These are phyloP conservation scores for Boletus sp. DNA, from an alignment of 1,284 basidiomycete species.

Conservation along the genomic window DNA sequence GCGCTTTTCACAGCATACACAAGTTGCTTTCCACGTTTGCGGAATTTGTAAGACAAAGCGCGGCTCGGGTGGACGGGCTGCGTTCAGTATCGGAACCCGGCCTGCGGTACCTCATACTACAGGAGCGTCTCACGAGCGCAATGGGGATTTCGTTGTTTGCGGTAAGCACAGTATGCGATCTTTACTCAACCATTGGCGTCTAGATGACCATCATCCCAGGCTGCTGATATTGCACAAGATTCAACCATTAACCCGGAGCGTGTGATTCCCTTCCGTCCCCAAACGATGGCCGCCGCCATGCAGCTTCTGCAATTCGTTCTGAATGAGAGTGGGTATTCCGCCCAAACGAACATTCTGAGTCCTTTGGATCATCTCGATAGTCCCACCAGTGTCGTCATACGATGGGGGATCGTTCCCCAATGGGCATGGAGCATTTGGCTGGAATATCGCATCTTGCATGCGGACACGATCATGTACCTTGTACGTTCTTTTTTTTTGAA, in stretches of 20 bases:
- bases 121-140: constrained; percentile 45
- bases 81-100: constrained; percentile 2
- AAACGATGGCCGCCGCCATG: constrained; percentile 45
- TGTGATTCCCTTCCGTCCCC: constrained; percentile 41
- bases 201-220: constrained; percentile 16
- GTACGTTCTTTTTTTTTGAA: constrained; percentile 38
- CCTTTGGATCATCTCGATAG: constrained; percentile 39
- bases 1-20: constrained; percentile 17
- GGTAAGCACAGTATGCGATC: constrained; percentile 35
- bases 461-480: constrained; percentile 48
- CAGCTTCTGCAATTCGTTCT: constrained; percentile 46
- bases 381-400: constrained; percentile 48
- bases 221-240: constrained; percentile 15
- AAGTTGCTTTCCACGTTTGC: constrained; percentile 16
- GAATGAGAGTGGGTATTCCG: constrained; percentile 18
- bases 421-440: constrained; percentile 68
- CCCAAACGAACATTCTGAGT: constrained; percentile 15
- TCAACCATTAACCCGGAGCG: not conserved
- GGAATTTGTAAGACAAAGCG: constrained; percentile 26
- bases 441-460: constrained; percentile 48
- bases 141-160: constrained; percentile 57
- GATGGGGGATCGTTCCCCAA: constrained; percentile 51
- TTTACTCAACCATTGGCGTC: not conserved
- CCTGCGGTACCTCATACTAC: constrained; percentile 21
- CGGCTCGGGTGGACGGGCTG: constrained; percentile 12